Percentiles rank a stretch among this genome's conserved stretches.
Conservation (phyloP, 768 basidiomycete species). For the Trametes coccinea region DNA sequence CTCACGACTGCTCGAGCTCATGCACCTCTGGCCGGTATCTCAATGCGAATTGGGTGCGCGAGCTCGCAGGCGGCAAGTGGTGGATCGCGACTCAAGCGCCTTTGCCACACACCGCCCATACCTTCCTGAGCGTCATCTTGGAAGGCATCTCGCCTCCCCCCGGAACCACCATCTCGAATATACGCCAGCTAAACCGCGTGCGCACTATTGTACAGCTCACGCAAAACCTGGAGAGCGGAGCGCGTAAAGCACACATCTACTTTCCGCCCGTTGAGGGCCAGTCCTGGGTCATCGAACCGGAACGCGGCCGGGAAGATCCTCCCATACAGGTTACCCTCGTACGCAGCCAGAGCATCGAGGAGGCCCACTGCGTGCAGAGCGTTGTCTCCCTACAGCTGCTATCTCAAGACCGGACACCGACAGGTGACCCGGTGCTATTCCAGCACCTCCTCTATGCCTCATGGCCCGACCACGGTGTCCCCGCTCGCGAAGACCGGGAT, state of each 20-base stretch:
- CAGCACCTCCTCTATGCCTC: conserved; percentile 71
- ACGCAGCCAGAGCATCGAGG: conserved; percentile 44
- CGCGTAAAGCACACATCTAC: conserved; percentile 76
- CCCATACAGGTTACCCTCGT: conserved; percentile 61
- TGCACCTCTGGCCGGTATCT: conserved; percentile 53
- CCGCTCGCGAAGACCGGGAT: conserved; percentile 56
- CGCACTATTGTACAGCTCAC: conserved; percentile 85
- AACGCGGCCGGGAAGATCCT: conserved; percentile 38
- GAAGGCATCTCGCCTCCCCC: conserved; percentile 43
- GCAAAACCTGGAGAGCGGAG: conserved; percentile 64
- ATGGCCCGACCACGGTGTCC: conserved; percentile 90
- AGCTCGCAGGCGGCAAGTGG: conserved; percentile 68
- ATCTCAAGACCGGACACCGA: conserved; percentile 18
- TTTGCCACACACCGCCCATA: conserved; percentile 63
- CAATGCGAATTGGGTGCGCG: conserved; percentile 86
- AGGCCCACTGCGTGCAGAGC: conserved; percentile 63
- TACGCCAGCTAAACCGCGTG: conserved; percentile 43
- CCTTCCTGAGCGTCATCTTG: conserved; percentile 72
- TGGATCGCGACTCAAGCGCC: conserved; percentile 91
- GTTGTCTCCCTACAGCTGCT: conserved; percentile 55
- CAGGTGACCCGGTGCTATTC: conserved; percentile 49
- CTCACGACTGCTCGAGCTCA: conserved; percentile 13
- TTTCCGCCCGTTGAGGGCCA: conserved; percentile 65
- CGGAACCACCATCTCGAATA: conserved; percentile 17
- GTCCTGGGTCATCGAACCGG: conserved; percentile 45